Conservation (phyloP, 2,329 filamentous ascomycete species). For the Colletotrichum lentis region DNA sequence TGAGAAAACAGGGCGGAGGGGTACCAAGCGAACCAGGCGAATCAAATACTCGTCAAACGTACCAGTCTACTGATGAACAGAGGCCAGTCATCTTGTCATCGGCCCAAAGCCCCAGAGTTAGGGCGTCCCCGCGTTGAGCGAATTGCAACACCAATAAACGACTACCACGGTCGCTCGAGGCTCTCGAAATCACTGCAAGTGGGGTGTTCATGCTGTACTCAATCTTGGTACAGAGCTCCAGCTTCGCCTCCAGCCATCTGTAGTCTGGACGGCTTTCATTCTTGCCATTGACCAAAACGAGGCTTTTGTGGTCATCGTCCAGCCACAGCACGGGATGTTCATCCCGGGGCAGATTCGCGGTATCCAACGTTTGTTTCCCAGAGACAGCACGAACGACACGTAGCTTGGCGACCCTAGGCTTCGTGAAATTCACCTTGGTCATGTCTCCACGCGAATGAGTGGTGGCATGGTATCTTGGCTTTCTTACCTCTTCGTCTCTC, state of each 20-base stretch:
- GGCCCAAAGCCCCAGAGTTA: slow-evolving; percentile 8
- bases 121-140: background rate
- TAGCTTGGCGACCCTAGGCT: background rate
- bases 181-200: background rate
- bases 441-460: slow-evolving; percentile 8
- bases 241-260: slow-evolving; percentile 25
- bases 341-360: background rate
- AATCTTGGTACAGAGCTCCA: slow-evolving; percentile 12
- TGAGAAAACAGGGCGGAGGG: too few species aligned
- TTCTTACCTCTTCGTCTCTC: background rate
- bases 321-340: slow-evolving; percentile 1
- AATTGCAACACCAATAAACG: slow-evolving; percentile 9
- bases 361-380: background rate
- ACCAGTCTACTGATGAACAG: background rate
- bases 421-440: background rate
- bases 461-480: too few species aligned
- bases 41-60: background rate
- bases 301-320: background rate
- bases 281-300: background rate
- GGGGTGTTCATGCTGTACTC: background rate
- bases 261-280: background rate
- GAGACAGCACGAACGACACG: slow-evolving; percentile 1
- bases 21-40: too few species aligned
- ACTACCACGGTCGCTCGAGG: background rate
- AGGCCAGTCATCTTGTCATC: background rate